phyloP scores from a whole-genome alignment of 2,329 filamentous ascomycete genomes.

The Hypoxylon sp. region DNA sequence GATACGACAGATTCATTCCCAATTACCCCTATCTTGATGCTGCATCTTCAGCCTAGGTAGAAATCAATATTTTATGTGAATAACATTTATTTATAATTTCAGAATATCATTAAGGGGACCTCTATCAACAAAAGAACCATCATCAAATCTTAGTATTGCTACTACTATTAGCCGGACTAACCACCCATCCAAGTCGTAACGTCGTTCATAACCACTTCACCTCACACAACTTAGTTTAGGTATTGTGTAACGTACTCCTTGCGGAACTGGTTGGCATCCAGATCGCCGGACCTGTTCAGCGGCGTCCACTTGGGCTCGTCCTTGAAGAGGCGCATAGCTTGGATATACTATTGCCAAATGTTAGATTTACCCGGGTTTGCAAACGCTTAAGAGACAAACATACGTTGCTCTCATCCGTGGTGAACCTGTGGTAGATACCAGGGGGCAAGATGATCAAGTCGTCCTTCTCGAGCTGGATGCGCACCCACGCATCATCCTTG shows the following conservation, averaged over 20 bases:
- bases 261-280: conserved; percentile 81
- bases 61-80: too few relatives aligned
- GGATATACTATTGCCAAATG: conserved; percentile 76
- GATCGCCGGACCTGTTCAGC: conserved; percentile 78
- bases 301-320: conserved; percentile 99
- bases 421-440: conserved; percentile 98
- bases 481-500: conserved; percentile 85
- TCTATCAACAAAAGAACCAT: conserved; percentile 19
- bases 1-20: too few relatives aligned
- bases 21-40: too few relatives aligned
- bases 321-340: conserved; percentile 96
- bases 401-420: conserved; percentile 90
- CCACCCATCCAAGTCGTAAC: conserved; percentile 5
- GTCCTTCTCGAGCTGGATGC: conserved; percentile 82
- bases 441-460: conserved; percentile 94
- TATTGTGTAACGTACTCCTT: conserved; percentile 75
- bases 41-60: too few relatives aligned
- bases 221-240: conserved; percentile 22
- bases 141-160: conserved; percentile 20
- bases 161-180: conserved; percentile 14
- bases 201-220: conserved; percentile 5
- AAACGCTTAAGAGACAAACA: too few relatives aligned
- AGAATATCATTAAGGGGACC: conserved; percentile 7
- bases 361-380: neutral
- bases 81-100: conserved; percentile 11